Evolutionary conservation across 148 eudicot genomes (phyloP), one percentile per base, ranked within the genome.

Genomic region (Nepenthes gracilis): DNA sequence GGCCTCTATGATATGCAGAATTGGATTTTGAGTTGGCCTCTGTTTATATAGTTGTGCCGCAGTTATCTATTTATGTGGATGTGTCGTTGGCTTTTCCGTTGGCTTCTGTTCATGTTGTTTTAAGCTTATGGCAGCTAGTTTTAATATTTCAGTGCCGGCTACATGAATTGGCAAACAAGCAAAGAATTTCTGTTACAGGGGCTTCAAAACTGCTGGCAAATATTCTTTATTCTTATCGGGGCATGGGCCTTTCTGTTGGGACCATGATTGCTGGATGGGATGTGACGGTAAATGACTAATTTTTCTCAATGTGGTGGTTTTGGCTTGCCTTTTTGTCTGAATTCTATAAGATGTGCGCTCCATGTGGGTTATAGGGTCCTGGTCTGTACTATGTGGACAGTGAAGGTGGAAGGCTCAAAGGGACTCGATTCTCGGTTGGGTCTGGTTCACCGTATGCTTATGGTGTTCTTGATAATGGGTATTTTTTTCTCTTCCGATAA

Each of bases 241-340:
- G 99, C 54, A 93, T 93, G 97, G 97, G 99, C 12, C 83, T 93
- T 64, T 93, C 99, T 57, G 97, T 93, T 48, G 99, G 99, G 60
- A 93, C 99, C 61, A 93, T 93, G 99, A 93, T 93, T 67, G 99
- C 99, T 72, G 99, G 99, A 64, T 93, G 97, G 96, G 99, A 93
- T 67, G 99, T 89, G 77, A 85, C 84, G 80, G 99, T 93, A 84
- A 68, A 23, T 33, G n/a, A 1, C 35, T 4, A 12, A 36, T 12
- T 40, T 54, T 12, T 57, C 9, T 58, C 23, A 23, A 23, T 5
- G 14, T 37, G 32, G 5, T 64, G 43, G 38, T 8, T 23, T 23
- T 14, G 14, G 23, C 33, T 50, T 37, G 7, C 36, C 57, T 8
- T 37, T 9, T 9, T 59, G 1, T 10, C 62, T 43, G 15, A 34